Evolutionary conservation across 2,329 filamentous ascomycete species (phyloP), one percentile per base, ranked within the genome.

Genomic region (Zarea fungicola): DNA sequence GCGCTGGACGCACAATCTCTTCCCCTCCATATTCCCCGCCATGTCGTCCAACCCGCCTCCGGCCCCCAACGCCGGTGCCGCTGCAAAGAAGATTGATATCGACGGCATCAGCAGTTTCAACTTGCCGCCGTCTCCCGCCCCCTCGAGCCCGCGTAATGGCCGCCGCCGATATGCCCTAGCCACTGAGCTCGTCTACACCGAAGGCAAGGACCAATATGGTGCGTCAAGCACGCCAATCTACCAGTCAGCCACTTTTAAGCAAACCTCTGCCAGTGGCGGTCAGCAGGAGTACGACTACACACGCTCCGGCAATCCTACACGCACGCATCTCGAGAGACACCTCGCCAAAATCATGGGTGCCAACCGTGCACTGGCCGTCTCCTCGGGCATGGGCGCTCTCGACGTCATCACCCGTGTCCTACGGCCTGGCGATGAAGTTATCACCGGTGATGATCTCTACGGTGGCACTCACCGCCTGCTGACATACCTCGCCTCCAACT

Each of bases 321-420:
- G 93, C 56, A 95, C 92, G 28, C 93, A 99, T 63, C 81, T 99
- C 54, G 93, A 99, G 74, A 84, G 92, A 51, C 93, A 99, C 69
- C 76, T 99, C 60, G 93, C 95, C 62, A 99, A 99, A 80, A 95
- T 99, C 66, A 99, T 99, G 95, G 91, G 89, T 59, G 93, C 93
- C 39, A 83, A 84, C 60, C 87, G 95, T 49, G 89, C 89, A 9
- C 80, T 99, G 43, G 92, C 95, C 42, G 92, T 97, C 37, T 90
- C 91, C 47, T 97, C 92, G 1, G 93, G 93, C 50, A 99, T 99
- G 93, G 93, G 90, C 46, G 93, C 93, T 21, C 75, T 97, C 61
- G 93, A 99, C 69, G 92, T 99, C 55, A 96, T 99, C 58, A 95
- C 90, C 14, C 85, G 93, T 47, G 75, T 97, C 13, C 76, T 99